A percentile compares a stretch with the other conserved stretches of the same genome.
phyloP scores from a whole-genome alignment of 495 filamentous ascomycete genomes.

The Talaromyces proteolyticus region DNA sequence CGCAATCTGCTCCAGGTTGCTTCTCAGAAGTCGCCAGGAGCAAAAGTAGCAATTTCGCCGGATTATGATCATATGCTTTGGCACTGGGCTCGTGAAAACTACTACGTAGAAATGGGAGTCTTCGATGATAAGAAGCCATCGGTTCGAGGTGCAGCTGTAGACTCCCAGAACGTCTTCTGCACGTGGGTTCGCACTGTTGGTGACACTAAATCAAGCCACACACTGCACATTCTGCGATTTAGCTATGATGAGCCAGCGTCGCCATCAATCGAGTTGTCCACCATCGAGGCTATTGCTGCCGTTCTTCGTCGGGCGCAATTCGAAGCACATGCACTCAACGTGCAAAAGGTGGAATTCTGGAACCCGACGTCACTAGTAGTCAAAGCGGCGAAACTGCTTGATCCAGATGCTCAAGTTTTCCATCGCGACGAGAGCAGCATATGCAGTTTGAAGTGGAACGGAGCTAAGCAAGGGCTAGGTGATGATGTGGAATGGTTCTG shows the following conservation, averaged over 20 bases:
- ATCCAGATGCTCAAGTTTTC: slow-evolving; percentile 39
- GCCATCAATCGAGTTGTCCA: slow-evolving; percentile 28
- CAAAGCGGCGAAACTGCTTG: slow-evolving; percentile 52
- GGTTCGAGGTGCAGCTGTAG: slow-evolving; percentile 64
- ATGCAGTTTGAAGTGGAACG: slow-evolving; percentile 59
- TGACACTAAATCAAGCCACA: slow-evolving; percentile 52
- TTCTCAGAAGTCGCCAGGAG: slow-evolving; percentile 23
- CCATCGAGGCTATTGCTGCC: slow-evolving; percentile 39
- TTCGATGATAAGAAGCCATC: slow-evolving; percentile 33
- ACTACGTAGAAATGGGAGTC: slow-evolving; percentile 54
- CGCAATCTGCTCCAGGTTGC: slow-evolving; percentile 23
- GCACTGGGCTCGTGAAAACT: slow-evolving; percentile 86
- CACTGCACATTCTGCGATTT: slow-evolving; percentile 71
- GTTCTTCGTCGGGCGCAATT: slow-evolving; percentile 48
- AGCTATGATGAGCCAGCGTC: slow-evolving; percentile 55
- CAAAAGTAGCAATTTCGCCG: slow-evolving; percentile 62
- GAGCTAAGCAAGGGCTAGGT: slow-evolving; percentile 35
- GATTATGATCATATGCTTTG: slow-evolving; percentile 69
- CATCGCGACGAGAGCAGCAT: slow-evolving; percentile 61
- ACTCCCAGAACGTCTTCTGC: slow-evolving; percentile 58
- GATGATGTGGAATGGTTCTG: slow-evolving; percentile 72
- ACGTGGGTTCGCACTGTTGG: slow-evolving; percentile 74
- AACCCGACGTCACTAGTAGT: slow-evolving; percentile 53
- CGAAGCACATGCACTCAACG: slow-evolving; percentile 51
- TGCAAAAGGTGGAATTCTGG: slow-evolving; percentile 59